Percentiles rank a stretch among this genome's conserved stretches.
Evolutionary conservation across 2,329 filamentous ascomycete species (phyloP).

Genomic region (Penicillium glabrum): DNA sequence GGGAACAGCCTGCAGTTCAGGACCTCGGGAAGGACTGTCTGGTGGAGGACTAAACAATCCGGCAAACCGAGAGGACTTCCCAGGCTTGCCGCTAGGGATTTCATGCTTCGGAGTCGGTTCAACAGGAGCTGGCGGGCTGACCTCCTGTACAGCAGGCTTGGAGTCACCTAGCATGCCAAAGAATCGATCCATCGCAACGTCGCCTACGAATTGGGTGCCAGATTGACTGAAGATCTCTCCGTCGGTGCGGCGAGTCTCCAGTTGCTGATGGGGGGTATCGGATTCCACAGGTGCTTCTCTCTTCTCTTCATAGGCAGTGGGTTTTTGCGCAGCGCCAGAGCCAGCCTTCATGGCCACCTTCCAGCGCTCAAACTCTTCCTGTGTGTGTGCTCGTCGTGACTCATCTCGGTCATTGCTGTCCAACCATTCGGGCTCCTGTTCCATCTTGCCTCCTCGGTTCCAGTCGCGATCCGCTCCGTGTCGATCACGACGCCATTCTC

Average conservation of each 20-base stretch:
- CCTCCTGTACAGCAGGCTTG: constrained; percentile 42
- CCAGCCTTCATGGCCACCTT: constrained; percentile 85
- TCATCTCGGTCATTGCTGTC: constrained; percentile 69
- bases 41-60: constrained; percentile 68
- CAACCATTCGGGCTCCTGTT: constrained; percentile 90
- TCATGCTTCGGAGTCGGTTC: constrained; percentile 45
- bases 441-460: constrained; percentile 56
- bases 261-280: constrained; percentile 33
- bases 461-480: constrained; percentile 54
- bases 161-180: constrained; percentile 63
- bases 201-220: constrained; percentile 62
- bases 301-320: constrained; percentile 44
- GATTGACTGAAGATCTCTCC: constrained; percentile 54
- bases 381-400: constrained; percentile 70
- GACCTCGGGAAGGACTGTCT: constrained; percentile 52
- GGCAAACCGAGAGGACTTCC: constrained; percentile 80
- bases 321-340: constrained; percentile 34
- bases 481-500: constrained; percentile 61
- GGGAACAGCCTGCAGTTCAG: constrained; percentile 21
- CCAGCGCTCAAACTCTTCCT: constrained; percentile 92
- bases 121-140: constrained; percentile 37
- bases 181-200: constrained; percentile 73
- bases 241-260: constrained; percentile 42
- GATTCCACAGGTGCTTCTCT: constrained; percentile 37
- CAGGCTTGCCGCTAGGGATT: constrained; percentile 51